Evolutionary conservation across 345 rosid species (phyloP), one percentile per base, ranked within the genome.

Genomic region (Gossypium stocksii): DNA sequence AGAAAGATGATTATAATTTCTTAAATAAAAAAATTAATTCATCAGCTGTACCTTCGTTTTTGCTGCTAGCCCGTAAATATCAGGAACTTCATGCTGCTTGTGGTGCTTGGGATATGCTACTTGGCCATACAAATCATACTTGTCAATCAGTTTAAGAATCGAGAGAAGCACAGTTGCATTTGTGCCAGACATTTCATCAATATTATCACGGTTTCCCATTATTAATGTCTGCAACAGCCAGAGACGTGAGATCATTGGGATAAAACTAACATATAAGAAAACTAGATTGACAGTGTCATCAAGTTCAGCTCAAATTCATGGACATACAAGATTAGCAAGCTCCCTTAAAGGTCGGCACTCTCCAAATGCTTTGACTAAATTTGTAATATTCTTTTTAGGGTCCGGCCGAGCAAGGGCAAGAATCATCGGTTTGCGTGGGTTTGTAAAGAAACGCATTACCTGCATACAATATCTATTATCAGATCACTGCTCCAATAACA

Each of bases 401-500:
- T 91, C 97, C 59, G 94, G 90, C 66, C 97, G 81, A 71, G 97
- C 97, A 82, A 91, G 92, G 69, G 94, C 97, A 34, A 91, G 94
- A 70, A 91, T 87, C 94, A 91, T 88, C 14, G 94, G 97, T 75
- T 91, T 91, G 60, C 85, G 88, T 9, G 97, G 88, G 78, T 89
- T 91, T 44, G 97, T 77, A 72, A 91, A 91, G 85, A 91, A 91
- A 15, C 85, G 92, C 97, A 89, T 91, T 62, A 91, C 87, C 94
- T 91, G 90, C 79, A 80, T 70, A 76, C 60, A 69, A 25, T 44
- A 51, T 44, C 41, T 25, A 44, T 13, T 29, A 23, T 75, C 16
- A 73, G 49, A 71, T 71, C 54, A 48, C 71, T 17, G 25, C 52
- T 43, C 53, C 11, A 59, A 22, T 12, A 13, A 38, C 16, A 64